Base-by-base conservation (phyloP, 495 filamentous ascomycete genomes). In the Neurospora sp. region DNA sequence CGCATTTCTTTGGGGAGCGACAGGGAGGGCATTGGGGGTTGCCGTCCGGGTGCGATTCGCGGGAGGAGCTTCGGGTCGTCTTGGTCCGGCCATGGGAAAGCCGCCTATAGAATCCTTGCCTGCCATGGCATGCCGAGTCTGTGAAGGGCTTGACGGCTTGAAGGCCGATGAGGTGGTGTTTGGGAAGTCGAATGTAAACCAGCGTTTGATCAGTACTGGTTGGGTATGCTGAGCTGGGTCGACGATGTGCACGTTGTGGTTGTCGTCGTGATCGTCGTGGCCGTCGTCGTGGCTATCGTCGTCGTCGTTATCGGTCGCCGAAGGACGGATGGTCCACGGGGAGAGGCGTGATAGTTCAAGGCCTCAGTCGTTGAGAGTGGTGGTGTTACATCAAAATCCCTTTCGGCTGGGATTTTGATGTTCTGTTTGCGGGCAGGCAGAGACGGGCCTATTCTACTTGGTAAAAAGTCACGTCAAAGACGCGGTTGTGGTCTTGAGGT, bases 41-140 rank as follows among this genome's bases (percentile, higher is more conserved):
- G 74, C 37, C 47, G 69, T 72, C 35, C 39, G 72, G 8, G 70
- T 42, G 20, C 73, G 74, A 31, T 31, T 45, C 18, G 73, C 16
- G 2, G 72, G 27, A 44, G 65, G 39, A 73, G 75, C 71, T 70
- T 69, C 71, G 53, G 70, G 75, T 68, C 70, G 68, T 71, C 71
- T 41, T 72, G 74, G 71, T 76, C 78, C 74, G 47, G 71, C 70
- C 75, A 74, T 75, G 53, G 82, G 84, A 71, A 79, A 86, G 73
- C 78, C 82, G 75, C 84, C 84, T 74, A 83, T 74, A 72, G 76
- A 76, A 45, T 80, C 76, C 71, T 74, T 81, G 73, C 75, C 78
- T 70, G 74, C 82, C 84, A 86, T 86, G 76, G 83, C 84, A 85
- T 85, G 77, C 82, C 82, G 81, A 73, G 77, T 65, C 53, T 65